These are phyloP conservation scores for Erigeron canadensis DNA, from an alignment of 129 eudicot genomes.

Conservation along the genomic window DNA sequence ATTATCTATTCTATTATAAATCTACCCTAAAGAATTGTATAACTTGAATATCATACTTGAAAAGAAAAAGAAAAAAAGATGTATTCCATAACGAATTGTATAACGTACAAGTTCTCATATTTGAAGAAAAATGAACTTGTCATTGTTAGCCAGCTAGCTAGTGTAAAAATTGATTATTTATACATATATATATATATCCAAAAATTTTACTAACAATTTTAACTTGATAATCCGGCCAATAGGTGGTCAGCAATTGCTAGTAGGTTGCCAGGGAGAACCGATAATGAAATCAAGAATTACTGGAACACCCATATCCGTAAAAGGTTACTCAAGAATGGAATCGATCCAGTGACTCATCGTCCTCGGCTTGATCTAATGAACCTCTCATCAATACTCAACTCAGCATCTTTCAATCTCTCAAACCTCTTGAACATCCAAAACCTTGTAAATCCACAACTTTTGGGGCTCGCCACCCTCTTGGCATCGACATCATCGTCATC, in stretches of 20 bases:
- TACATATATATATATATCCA: not conserved
- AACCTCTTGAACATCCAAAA: slow-evolving; percentile 56
- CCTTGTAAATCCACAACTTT: slow-evolving; percentile 54
- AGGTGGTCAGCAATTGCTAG: slow-evolving; percentile 76
- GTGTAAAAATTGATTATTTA: not conserved
- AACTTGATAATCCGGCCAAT: not conserved
- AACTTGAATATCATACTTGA: not conserved
- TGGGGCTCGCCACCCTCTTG: slow-evolving; percentile 48
- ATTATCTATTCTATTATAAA: not conserved
- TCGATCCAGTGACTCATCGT: slow-evolving; percentile 74
- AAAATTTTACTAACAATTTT: not conserved
- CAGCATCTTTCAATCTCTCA: slow-evolving; percentile 52
- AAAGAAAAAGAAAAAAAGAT: no score
- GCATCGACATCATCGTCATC: slow-evolving; percentile 24
- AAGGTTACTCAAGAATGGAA: slow-evolving; percentile 53
- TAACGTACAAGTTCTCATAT: not conserved
- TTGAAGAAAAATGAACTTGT: not conserved
- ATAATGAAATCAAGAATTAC: slow-evolving; percentile 68
- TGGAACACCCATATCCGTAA: slow-evolving; percentile 71
- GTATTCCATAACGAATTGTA: not conserved
- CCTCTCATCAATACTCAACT: slow-evolving; percentile 53
- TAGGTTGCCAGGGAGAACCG: slow-evolving; percentile 66
- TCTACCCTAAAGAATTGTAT: not conserved
- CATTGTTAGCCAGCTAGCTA: not conserved
- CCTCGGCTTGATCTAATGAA: slow-evolving; percentile 67